A percentile compares a stretch with the other conserved stretches of the same genome.
phyloP scores from a whole-genome alignment of 352 stramenopile species.

The Thraustochytrium sp. region DNA sequence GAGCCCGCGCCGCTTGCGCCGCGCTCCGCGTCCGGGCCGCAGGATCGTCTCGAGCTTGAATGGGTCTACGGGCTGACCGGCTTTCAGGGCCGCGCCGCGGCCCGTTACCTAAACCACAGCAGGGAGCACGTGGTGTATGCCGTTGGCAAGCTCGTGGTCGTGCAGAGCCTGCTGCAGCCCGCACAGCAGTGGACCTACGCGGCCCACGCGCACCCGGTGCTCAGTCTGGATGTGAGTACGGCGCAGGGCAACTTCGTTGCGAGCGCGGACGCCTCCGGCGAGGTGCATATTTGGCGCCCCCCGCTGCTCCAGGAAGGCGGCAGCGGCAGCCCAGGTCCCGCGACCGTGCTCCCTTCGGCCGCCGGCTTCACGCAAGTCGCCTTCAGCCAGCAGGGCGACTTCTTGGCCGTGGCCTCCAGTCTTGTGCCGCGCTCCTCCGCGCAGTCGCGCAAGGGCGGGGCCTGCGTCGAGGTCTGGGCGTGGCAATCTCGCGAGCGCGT shows the following conservation, averaged over 20 bases:
- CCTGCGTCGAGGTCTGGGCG: slow-evolving; percentile 28
- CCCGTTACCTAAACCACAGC: neutral
- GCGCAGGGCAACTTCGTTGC: neutral
- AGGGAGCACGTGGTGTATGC: neutral
- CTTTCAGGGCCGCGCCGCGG: neutral
- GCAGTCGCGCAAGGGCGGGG: neutral
- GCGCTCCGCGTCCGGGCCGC: neutral
- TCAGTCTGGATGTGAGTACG: neutral
- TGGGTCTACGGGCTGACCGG: neutral
- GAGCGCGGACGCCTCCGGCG: neutral
- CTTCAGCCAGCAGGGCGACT: neutral
- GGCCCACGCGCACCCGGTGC: neutral
- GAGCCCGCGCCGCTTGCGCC: too few relatives aligned
- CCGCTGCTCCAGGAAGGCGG: neutral
- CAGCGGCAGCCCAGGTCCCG: neutral
- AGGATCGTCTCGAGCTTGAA: neutral
- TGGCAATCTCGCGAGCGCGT: neutral
- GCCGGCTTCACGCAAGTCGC: neutral
- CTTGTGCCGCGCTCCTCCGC: neutral
- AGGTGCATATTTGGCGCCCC: neutral
- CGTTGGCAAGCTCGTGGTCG: neutral
- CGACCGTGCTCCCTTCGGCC: neutral
- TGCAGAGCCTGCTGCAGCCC: neutral
- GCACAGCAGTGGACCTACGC: neutral
- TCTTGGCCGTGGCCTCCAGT: neutral